A percentile compares a stretch with the other conserved stretches of the same genome.
Evolutionary conservation across 2,329 filamentous ascomycete genomes (phyloP).

Genomic region (Ceratocystis cacaofunesta): DNA sequence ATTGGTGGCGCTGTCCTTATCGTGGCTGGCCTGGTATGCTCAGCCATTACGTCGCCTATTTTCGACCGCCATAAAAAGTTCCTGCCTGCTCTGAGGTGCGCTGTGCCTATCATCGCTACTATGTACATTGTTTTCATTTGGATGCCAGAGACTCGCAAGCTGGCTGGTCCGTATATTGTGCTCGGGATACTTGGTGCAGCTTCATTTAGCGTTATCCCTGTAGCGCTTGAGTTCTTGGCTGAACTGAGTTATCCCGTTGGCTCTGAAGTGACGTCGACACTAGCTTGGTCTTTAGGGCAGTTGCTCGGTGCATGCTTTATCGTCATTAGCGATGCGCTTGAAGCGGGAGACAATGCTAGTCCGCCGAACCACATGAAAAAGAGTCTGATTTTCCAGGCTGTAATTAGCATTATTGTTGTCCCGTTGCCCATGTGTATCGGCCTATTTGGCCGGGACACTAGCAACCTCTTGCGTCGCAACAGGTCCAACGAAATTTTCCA

Average conservation of each 20-base stretch:
- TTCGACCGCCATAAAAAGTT: constrained; percentile 76
- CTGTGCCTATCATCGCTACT: constrained; percentile 60
- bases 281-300: constrained; percentile 80
- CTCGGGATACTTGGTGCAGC: constrained; percentile 64
- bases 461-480: background rate
- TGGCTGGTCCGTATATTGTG: constrained; percentile 60
- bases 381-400: constrained; percentile 65
- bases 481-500: constrained; percentile 5
- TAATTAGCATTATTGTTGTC: constrained; percentile 48
- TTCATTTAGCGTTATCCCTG: constrained; percentile 65
- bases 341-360: constrained; percentile 33
- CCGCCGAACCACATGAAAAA: constrained; percentile 60
- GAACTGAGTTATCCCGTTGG: constrained; percentile 77
- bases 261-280: constrained; percentile 68
- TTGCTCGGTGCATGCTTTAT: constrained; percentile 75
- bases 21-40: constrained; percentile 63
- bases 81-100: constrained; percentile 53
- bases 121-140: constrained; percentile 67
- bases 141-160: constrained; percentile 43
- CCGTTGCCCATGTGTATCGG: constrained; percentile 57
- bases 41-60: constrained; percentile 65
- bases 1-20: constrained; percentile 84
- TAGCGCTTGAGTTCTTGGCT: constrained; percentile 73
- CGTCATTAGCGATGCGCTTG: constrained; percentile 63
- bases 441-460: constrained; percentile 45